Evolutionary conservation across 495 filamentous ascomycete species (phyloP), one percentile per base, ranked within the genome.

Genomic region (Trypethelium eluteriae): DNA sequence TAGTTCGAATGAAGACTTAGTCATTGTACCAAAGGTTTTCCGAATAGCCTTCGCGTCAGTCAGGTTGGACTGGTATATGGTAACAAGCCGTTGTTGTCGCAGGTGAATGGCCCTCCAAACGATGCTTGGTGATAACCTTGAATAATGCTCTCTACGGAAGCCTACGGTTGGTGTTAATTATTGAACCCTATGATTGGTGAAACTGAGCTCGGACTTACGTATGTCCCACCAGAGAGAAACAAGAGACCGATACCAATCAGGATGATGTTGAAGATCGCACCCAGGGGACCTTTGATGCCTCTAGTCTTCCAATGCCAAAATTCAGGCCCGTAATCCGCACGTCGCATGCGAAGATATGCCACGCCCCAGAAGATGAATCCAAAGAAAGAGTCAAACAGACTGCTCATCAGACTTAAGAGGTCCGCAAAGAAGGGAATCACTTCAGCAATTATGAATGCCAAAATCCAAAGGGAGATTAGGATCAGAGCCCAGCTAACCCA

Each of bases 281-380:
- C 84, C 49, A 83, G 39, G 76, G 81, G 86, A 11, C 89, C 88
- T 6, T 84, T 82, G 39, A 87, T 67, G 35, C 85, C 85, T 46
- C 84, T 79, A 0, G 80, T 77, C 71, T 79, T 85, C 36, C 84
- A 81, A 64, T 79, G 85, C 36, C 84, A 81, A 64, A 89, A 87
- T 0, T 76, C 75, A 2, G 84, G 78, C 2, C 87, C 84, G 68
- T 88, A 81, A 65, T 93, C 89, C 0, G 81, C 87, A 50, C 77
- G 74, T 16, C 91, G 81, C 91, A 96, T 92, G 39, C 89, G 85
- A 68, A 94, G 81, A 73, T 94, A 96, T 1, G 91, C 91, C 3
- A 90, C 84, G 38, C 91, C 91, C 91, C 91, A 96, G 82, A 94
- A 96, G 71, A 95, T 93, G 78, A 93, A 96, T 18, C 91, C 91